A percentile compares a stretch with the other conserved stretches of the same genome.
phyloP scores from a whole-genome alignment of 2,329 filamentous ascomycete species.

The Ceratocystis huliohia region DNA sequence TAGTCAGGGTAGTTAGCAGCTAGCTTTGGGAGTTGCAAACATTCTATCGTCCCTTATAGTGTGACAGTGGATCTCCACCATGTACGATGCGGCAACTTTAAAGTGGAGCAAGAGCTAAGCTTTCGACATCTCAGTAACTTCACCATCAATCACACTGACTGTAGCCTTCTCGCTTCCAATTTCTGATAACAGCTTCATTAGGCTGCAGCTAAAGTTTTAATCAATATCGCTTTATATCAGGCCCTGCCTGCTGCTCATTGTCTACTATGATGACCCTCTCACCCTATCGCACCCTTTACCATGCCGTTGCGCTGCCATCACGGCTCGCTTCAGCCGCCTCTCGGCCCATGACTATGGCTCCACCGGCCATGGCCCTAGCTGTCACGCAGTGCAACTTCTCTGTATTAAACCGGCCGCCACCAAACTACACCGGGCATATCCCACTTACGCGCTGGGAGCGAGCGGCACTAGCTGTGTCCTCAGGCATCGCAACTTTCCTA shows the following conservation, averaged over 20 bases:
- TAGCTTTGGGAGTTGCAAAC: too few species aligned
- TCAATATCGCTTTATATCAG: too few species aligned
- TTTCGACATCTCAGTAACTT: too few species aligned
- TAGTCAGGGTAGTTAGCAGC: too few species aligned
- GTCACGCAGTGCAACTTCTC: slow-evolving; percentile 46
- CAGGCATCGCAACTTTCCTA: slow-evolving; percentile 49
- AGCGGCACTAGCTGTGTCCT: slow-evolving; percentile 53
- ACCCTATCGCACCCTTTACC: background rate
- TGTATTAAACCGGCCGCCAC: slow-evolving; percentile 67
- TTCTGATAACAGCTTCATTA: too few species aligned
- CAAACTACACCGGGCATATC: slow-evolving; percentile 86
- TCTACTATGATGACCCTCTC: background rate
- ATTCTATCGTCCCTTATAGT: too few species aligned
- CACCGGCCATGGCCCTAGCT: background rate
- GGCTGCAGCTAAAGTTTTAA: too few species aligned
- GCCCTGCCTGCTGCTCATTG: background rate
- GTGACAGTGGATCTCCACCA: too few species aligned
- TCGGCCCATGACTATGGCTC: background rate
- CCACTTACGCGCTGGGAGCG: slow-evolving; percentile 72
- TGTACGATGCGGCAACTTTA: too few species aligned
- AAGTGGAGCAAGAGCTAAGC: too few species aligned
- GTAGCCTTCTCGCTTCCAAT: too few species aligned
- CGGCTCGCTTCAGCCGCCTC: background rate
- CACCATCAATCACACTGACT: too few species aligned
- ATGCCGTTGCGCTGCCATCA: background rate